Conservation (phyloP, 2,329 filamentous ascomycete species). For the Aspergillus sp. region DNA sequence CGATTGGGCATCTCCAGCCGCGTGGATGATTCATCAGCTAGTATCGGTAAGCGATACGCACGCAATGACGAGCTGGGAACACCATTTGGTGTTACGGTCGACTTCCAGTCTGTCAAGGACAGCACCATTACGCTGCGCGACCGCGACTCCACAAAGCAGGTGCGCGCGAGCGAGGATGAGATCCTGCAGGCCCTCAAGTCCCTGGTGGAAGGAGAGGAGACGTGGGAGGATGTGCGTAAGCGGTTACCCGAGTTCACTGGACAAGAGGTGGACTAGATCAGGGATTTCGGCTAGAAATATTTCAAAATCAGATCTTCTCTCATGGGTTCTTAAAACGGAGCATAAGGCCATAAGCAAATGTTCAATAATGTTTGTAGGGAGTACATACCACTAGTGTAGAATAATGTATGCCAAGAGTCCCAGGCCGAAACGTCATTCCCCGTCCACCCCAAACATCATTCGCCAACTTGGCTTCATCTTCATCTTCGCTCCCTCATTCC, state of each 20-base stretch:
- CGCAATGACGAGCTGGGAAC: constrained; percentile 96
- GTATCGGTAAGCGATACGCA: constrained; percentile 91
- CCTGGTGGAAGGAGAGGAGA: constrained; percentile 62
- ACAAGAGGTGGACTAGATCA: constrained; percentile 58
- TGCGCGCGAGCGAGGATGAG: constrained; percentile 77
- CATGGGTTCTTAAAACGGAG: background rate
- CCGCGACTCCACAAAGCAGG: constrained; percentile 86
- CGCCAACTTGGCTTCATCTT: constrained; percentile 18
- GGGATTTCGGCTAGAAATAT: background rate
- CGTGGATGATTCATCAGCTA: constrained; percentile 85
- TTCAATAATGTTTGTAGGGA: too few species aligned
- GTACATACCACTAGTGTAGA: too few species aligned
- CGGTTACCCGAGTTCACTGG: constrained; percentile 82
- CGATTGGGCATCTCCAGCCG: constrained; percentile 76
- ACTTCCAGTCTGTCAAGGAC: constrained; percentile 93
- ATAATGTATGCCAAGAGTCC: constrained; percentile 28
- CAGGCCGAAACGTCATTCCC: constrained; percentile 23
- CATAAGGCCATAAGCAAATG: background rate
- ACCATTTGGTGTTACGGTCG: constrained; percentile 87
- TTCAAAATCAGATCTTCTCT: background rate
- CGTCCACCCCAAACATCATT: background rate
- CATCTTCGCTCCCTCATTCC: constrained; percentile 4
- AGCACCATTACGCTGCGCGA: constrained; percentile 84
- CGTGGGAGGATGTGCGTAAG: constrained; percentile 69
- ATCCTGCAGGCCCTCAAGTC: constrained; percentile 72